phyloP scores from a whole-genome alignment of 2,329 filamentous ascomycete genomes.

The Fusarium sp. region DNA sequence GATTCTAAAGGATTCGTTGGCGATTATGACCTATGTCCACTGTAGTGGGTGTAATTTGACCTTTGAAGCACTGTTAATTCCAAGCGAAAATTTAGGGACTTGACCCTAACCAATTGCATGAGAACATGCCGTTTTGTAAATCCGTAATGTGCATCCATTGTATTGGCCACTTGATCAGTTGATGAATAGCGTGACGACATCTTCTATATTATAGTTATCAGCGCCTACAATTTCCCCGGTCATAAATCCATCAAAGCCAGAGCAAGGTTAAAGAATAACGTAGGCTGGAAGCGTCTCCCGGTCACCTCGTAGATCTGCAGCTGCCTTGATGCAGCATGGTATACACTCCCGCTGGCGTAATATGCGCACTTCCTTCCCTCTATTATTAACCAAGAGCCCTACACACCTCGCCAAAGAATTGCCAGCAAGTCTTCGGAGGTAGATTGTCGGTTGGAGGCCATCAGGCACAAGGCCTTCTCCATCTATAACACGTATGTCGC shows the following conservation, averaged over 20 bases:
- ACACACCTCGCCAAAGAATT: neutral
- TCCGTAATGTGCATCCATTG: neutral
- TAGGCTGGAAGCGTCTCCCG: neutral
- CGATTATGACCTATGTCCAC: neutral
- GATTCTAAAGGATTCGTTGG: fast-evolving
- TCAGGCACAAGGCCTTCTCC: fast-evolving
- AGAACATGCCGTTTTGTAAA: neutral
- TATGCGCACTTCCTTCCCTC: fast-evolving
- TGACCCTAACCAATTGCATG: fast-evolving
- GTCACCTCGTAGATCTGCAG: neutral
- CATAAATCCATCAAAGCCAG: too few species aligned
- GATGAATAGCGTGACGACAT: neutral
- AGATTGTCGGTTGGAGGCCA: fast-evolving
- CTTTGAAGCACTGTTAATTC: neutral
- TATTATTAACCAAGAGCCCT: fast-evolving
- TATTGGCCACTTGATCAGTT: neutral
- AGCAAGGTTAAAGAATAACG: neutral
- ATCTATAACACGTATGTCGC: fast-evolving
- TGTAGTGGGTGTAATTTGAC: neutral
- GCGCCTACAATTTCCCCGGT: fast-evolving
- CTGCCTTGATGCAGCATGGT: neutral
- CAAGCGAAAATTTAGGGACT: fast-evolving
- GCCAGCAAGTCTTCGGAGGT: fast-evolving
- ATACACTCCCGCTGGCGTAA: neutral
- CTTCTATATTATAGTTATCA: fast-evolving